These are phyloP conservation scores for Starmerella bacillaris DNA, from an alignment of 805 yeast species.

Conservation along the genomic window DNA sequence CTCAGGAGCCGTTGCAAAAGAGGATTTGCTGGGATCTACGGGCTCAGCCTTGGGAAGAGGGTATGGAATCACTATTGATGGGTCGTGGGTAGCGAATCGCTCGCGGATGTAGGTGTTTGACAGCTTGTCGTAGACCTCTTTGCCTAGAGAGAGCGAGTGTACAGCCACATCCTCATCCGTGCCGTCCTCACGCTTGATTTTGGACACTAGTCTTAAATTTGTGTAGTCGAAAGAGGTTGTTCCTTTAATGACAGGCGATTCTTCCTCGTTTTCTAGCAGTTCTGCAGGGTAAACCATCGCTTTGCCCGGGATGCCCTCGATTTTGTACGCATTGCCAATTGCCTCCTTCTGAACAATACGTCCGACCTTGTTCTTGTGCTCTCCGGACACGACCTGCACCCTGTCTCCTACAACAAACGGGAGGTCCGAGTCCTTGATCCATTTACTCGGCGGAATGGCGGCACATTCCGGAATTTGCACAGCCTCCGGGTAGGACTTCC, in stretches of 20 bases:
- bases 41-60: constrained; percentile 50
- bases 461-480: constrained; percentile 13
- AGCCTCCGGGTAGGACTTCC: constrained; percentile 15
- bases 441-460: constrained; percentile 9
- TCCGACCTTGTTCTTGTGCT: constrained; percentile 55
- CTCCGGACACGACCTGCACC: constrained; percentile 29
- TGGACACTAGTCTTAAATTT: constrained; percentile 61
- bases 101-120: constrained; percentile 58
- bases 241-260: constrained; percentile 49
- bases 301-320: constrained; percentile 48
- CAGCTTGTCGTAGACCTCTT: constrained; percentile 54
- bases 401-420: constrained; percentile 19
- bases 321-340: constrained; percentile 41
- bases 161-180: constrained; percentile 56
- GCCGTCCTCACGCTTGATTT: constrained; percentile 48
- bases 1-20: constrained; percentile 37
- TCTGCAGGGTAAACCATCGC: constrained; percentile 47
- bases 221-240: constrained; percentile 45
- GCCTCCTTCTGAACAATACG: constrained; percentile 39
- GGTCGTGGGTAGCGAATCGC: constrained; percentile 56
- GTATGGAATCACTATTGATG: constrained; percentile 68
- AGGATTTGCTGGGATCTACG: constrained; percentile 24
- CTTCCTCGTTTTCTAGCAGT: constrained; percentile 32
- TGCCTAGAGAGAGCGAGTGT: constrained; percentile 49
- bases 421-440: constrained; percentile 15